Conservation (phyloP, 345 rosid genomes). For the Durio zibethinus region DNA sequence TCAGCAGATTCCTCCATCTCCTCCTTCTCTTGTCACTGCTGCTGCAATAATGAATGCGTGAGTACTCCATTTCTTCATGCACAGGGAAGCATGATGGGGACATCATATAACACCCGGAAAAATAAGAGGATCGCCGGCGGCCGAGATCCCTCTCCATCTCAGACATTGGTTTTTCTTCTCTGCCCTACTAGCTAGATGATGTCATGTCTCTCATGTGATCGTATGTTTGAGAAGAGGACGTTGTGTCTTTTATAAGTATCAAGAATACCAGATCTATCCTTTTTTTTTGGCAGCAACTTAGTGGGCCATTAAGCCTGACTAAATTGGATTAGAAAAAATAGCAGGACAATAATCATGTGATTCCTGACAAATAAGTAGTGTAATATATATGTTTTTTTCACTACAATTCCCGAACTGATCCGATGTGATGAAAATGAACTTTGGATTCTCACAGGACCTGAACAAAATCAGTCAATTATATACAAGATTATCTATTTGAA, state of each 20-base stretch:
- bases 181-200: not conserved
- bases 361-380: not conserved
- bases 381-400: too few relatives aligned
- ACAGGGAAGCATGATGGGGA: constrained; percentile 50
- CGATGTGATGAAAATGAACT: not conserved
- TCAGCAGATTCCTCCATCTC: constrained; percentile 47
- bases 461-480: not conserved
- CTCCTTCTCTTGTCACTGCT: constrained; percentile 22
- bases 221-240: constrained; percentile 6
- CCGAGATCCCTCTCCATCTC: constrained; percentile 45
- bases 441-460: not conserved
- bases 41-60: constrained; percentile 28
- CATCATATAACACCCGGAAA: constrained; percentile 33
- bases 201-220: constrained; percentile 3
- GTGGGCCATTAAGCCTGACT: constrained; percentile 8
- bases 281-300: not conserved
- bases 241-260: constrained; percentile 22
- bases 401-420: not conserved
- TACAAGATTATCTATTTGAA: not conserved
- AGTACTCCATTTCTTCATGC: constrained; percentile 45
- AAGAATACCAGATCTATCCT: not conserved
- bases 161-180: not conserved
- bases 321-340: not conserved
- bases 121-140: constrained; percentile 33
- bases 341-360: not conserved